Percentiles rank a stretch among this genome's conserved stretches.
Evolutionary conservation across 805 yeast species (phyloP).

Genomic region (Ogataea angusta): DNA sequence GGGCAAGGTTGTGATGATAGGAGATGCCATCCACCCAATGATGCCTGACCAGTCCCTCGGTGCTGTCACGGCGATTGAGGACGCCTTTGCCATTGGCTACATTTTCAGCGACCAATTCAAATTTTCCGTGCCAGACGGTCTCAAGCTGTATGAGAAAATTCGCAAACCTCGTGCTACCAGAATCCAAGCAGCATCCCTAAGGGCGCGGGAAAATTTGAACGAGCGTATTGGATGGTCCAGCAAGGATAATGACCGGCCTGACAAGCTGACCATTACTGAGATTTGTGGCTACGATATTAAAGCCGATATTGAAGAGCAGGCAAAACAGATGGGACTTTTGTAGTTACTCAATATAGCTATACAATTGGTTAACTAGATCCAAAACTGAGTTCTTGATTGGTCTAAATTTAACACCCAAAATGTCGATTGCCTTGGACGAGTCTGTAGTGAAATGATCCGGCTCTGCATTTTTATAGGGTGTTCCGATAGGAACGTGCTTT

Average conservation of each 20-base stretch:
- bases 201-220: conserved; percentile 33
- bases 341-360: not conserved
- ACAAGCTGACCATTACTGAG: conserved; percentile 31
- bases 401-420: conserved; percentile 22
- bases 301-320: conserved; percentile 23
- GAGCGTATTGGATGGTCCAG: conserved; percentile 34
- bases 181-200: conserved; percentile 32
- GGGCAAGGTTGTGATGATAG: conserved; percentile 32
- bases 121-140: conserved; percentile 23
- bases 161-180: conserved; percentile 31
- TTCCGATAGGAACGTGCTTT: conserved; percentile 20
- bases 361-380: conserved; percentile 13
- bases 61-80: conserved; percentile 20
- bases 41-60: conserved; percentile 26
- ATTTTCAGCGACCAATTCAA: conserved; percentile 29
- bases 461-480: conserved; percentile 20
- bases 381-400: conserved; percentile 12
- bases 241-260: conserved; percentile 13
- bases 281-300: conserved; percentile 34
- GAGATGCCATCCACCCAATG: conserved; percentile 37
- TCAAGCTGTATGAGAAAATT: conserved; percentile 26
- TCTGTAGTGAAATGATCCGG: conserved; percentile 29
- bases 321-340: conserved; percentile 4
- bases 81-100: conserved; percentile 26
- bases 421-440: conserved; percentile 22